Evolutionary conservation across 768 basidiomycete species (phyloP), one percentile per base, ranked within the genome.

Genomic region (Auricularia auricula-judae): DNA sequence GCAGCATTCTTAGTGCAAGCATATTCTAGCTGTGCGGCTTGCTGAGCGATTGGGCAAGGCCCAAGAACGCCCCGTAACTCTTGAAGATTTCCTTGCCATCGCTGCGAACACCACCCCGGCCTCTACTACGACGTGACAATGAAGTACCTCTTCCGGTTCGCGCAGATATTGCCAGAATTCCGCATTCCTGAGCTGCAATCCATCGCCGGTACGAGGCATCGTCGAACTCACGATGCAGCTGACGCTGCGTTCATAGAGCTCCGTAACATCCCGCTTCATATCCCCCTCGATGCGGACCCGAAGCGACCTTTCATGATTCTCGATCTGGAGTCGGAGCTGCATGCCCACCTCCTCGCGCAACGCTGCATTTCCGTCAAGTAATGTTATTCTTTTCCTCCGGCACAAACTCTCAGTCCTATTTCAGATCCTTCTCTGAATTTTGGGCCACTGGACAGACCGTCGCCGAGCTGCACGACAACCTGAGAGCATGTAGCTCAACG

Each of bases 291-390:
- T 67, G 73, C 75, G 65, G 84, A 87, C 74, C 74, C 80, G 5
- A 78, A 74, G 51, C 79, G 86, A 62, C 91, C 92, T 2, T 93
- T 88, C 74, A 86, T 92, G 83, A 75, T 90, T 54, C 74, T 94
- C 39, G 77, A 77, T 8, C 76, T 98, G 4, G 82, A 85, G 23
- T 72, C 78, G 34, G 93, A 93, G 68, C 83, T 85, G 42, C 86
- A 96, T 66, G 93, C 89, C 0, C 75, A 79, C 58, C 72, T 83
- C n/a, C 78, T 99, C 34, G 88, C 90, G 0, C 76, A 80, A 65
- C 77, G 96, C 68, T 91, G 92, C 69, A 86, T 96, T 54, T 73
- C 95, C 62, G 82, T 98, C 71, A 93, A 88, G 93, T 94, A 21
- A 18, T 10, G 10, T 18, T 18, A 51, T 18, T 51, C 47, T 18